Evolutionary conservation across 1,139 yeast species (phyloP), one percentile per base, ranked within the genome.

Genomic region (Wickerhamomyces sp.): DNA sequence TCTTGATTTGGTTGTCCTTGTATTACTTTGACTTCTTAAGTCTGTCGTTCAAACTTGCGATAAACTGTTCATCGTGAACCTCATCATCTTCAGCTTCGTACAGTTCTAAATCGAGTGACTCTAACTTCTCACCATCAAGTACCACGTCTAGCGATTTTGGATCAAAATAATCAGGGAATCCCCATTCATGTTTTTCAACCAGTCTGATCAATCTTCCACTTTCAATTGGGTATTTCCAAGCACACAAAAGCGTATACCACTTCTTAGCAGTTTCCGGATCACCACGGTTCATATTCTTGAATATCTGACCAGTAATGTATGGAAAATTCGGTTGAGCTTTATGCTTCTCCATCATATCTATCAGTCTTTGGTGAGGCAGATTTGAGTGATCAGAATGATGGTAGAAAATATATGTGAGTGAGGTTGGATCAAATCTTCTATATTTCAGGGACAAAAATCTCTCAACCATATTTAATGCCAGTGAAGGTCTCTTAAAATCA

Each of bases 211-310:
- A 32, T 27, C 47, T 40, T 14, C 41, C 45, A 15, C 52, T 39
- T 7, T 42, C 49, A 1, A 55, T 36, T 7, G 43, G 27, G 14
- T 41, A 49, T 11, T 53, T 52, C 41, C 45, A 38, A n/a, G 43
- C 45, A 10, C 44, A 36, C 8, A 57, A 18, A 10, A 46, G 30
- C 6, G 46, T 39, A 37, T 47, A 56, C 59, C 60, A 56, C 1
- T 33, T 6, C 30, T 50, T 43, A 6, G 54, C 44, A 6, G 34
- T 15, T 4, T 47, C 44, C 10, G 37, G 5, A 2, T 50, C 42
- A 8, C 47, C 48, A 15, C 48, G 40, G 6, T 45, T 48, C 11
- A 27, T 37, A 23, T 48, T 46, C 42, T 52, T 58, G 38, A 48
- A 41, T 2, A 49, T 42, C 7, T 45, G 34, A 1, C 49, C 35